Conservation (phyloP, 352 stramenopile species). For the Phytophthora podocarpi region DNA sequence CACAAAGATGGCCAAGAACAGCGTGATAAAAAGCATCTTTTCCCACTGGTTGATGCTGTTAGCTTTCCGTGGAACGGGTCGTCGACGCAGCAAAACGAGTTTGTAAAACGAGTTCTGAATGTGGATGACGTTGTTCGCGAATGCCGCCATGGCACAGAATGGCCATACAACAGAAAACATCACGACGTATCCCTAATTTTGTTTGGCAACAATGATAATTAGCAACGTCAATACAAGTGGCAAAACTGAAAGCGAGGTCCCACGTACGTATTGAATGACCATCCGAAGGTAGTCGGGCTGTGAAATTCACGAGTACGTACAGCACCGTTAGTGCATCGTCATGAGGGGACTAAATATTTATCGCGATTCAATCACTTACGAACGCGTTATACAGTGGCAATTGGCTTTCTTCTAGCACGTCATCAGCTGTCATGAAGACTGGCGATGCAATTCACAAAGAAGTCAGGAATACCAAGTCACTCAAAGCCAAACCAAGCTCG, state of each 20-base stretch:
- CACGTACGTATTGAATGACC: conserved; percentile 87
- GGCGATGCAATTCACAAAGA: too few species aligned
- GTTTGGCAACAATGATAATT: background rate
- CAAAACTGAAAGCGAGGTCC: background rate
- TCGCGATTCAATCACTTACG: conserved; percentile 39
- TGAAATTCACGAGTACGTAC: background rate
- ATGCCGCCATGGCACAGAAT: conserved; percentile 77
- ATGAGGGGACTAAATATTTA: too few species aligned
- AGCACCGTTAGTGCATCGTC: conserved; percentile 1
- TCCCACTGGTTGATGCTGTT: conserved; percentile 90
- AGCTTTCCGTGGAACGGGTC: conserved; percentile 76
- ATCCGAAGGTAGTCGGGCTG: conserved; percentile 86
- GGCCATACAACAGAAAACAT: conserved; percentile 91
- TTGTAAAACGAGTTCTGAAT: conserved; percentile 89
- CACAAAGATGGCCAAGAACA: conserved; percentile 83
- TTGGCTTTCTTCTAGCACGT: conserved; percentile 84
- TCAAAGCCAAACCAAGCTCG: too few species aligned
- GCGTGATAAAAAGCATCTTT: conserved; percentile 85
- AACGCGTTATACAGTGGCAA: conserved; percentile 83
- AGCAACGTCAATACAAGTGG: conserved; percentile 5
- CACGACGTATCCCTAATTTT: conserved; percentile 76
- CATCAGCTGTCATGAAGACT: conserved; percentile 88
- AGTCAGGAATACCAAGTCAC: too few species aligned
- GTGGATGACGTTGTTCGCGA: conserved; percentile 84
- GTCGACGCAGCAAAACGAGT: conserved; percentile 68